Evolutionary conservation across 2,329 filamentous ascomycete genomes (phyloP).

Genomic region (Emericellopsis atlantica): DNA sequence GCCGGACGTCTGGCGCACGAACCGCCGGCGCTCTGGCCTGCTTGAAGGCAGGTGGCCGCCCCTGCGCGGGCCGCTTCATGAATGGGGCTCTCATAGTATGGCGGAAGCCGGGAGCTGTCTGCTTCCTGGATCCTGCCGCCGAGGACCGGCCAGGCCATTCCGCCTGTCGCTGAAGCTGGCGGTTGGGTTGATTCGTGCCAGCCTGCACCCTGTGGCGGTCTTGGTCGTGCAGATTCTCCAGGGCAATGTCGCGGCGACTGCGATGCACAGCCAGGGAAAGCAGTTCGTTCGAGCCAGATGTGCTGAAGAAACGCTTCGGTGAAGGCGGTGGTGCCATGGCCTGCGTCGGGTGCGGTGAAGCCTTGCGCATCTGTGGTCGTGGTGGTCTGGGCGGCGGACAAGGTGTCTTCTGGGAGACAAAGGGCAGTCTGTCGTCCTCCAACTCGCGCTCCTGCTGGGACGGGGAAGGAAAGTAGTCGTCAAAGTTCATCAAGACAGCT

Average conservation of each 20-base stretch:
- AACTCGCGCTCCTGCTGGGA: conserved; percentile 44
- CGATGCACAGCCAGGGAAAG: conserved; percentile 19
- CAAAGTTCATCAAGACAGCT: conserved; percentile 35
- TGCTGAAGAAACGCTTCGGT: conserved; percentile 20
- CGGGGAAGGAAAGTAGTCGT: conserved; percentile 42
- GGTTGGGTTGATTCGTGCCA: background rate
- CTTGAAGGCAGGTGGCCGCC: no score
- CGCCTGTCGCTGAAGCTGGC: no score
- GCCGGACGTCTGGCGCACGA: no score
- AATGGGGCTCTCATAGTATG: no score
- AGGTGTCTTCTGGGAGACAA: background rate
- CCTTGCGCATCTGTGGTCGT: background rate
- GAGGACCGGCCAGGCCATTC: no score
- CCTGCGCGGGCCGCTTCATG: no score
- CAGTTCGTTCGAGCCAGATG: conserved; percentile 20
- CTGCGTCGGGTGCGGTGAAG: conserved; percentile 7
- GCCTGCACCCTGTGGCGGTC: conserved; percentile 8
- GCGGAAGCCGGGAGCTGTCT: no score
- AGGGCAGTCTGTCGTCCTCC: conserved; percentile 16
- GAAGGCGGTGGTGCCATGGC: conserved; percentile 6
- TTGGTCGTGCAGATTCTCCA: conserved; percentile 13
- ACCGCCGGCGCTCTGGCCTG: no score
- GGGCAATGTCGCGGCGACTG: conserved; percentile 19
- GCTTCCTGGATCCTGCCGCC: no score
- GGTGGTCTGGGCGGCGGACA: background rate